Conservation (phyloP, 2,329 filamentous ascomycete genomes). For the Leptographium lundbergii region DNA sequence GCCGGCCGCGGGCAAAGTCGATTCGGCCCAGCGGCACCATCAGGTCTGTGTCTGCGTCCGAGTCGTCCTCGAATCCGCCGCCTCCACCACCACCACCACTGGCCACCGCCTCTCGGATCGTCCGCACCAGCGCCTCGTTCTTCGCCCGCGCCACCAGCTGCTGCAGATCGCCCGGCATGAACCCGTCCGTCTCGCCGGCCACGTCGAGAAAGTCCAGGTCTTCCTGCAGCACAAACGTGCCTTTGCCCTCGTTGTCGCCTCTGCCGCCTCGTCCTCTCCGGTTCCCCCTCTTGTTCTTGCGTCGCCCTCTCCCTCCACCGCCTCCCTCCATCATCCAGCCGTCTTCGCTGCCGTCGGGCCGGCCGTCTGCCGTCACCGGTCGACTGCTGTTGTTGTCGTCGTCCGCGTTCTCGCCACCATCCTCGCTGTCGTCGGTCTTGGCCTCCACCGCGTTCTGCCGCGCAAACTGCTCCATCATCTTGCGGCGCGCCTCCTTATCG, state of each 20-base stretch:
- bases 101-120: conserved; percentile 15
- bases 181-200: conserved; percentile 88
- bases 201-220: conserved; percentile 85
- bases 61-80: conserved; percentile 31
- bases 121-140: conserved; percentile 81
- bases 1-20: conserved; percentile 76
- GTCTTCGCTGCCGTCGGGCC: conserved; percentile 35
- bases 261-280: neutral
- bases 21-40: conserved; percentile 52
- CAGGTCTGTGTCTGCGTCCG: conserved; percentile 20
- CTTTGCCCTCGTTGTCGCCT: conserved; percentile 14
- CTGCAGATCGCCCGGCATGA: conserved; percentile 90
- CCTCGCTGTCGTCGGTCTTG: conserved; percentile 19
- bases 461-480: conserved; percentile 71
- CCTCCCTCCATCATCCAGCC: conserved; percentile 62
- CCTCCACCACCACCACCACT: conserved; percentile 12
- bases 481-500: conserved; percentile 76
- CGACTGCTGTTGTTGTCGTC: conserved; percentile 28
- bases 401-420: neutral
- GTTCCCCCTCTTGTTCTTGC: neutral
- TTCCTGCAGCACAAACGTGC: conserved; percentile 60
- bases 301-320: conserved; percentile 11
- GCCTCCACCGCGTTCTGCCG: conserved; percentile 35
- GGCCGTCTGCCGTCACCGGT: conserved; percentile 42
- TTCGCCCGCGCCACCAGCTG: conserved; percentile 77